These are phyloP conservation scores for Parathielavia hyrcaniae DNA, from an alignment of 495 filamentous ascomycete species.

Conservation along the genomic window DNA sequence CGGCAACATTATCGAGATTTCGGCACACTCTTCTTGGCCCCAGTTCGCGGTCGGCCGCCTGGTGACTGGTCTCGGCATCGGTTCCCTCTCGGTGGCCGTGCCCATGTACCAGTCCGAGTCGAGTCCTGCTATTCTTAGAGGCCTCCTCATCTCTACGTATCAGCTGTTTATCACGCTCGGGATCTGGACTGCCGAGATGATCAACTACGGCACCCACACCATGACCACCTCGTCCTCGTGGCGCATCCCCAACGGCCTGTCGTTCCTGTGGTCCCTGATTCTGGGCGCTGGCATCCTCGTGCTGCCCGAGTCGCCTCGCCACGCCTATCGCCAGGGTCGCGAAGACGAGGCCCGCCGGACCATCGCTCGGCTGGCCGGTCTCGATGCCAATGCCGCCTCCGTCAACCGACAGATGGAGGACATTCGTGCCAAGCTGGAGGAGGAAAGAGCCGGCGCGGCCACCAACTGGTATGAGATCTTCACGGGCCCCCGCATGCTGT, in stretches of 20 bases:
- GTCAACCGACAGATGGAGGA: constrained; percentile 66
- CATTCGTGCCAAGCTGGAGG: constrained; percentile 61
- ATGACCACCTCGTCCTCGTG: constrained; percentile 54
- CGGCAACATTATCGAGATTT: constrained; percentile 62
- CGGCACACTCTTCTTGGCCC: constrained; percentile 46
- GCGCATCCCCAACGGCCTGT: constrained; percentile 75
- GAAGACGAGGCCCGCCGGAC: constrained; percentile 60
- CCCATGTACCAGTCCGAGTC: constrained; percentile 72
- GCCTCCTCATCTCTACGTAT: constrained; percentile 64
- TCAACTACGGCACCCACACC: constrained; percentile 69
- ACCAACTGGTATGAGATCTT: constrained; percentile 61
- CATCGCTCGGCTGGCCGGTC: constrained; percentile 66
- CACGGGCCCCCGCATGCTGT: constrained; percentile 65
- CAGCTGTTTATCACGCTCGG: constrained; percentile 85
- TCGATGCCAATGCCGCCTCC: constrained; percentile 54
- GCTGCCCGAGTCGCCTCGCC: constrained; percentile 68
- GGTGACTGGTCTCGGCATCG: constrained; percentile 64
- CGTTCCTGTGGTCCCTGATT: constrained; percentile 68
- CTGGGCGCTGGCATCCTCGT: constrained; percentile 64
- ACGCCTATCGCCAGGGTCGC: constrained; percentile 58
- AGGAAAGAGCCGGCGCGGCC: constrained; percentile 54
- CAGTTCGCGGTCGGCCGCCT: constrained; percentile 51
- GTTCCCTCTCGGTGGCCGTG: constrained; percentile 61
- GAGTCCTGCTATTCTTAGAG: constrained; percentile 58
- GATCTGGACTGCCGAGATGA: constrained; percentile 73